Conservation (phyloP, 352 stramenopile genomes). For the Pythium rhizo-oryzae region DNA sequence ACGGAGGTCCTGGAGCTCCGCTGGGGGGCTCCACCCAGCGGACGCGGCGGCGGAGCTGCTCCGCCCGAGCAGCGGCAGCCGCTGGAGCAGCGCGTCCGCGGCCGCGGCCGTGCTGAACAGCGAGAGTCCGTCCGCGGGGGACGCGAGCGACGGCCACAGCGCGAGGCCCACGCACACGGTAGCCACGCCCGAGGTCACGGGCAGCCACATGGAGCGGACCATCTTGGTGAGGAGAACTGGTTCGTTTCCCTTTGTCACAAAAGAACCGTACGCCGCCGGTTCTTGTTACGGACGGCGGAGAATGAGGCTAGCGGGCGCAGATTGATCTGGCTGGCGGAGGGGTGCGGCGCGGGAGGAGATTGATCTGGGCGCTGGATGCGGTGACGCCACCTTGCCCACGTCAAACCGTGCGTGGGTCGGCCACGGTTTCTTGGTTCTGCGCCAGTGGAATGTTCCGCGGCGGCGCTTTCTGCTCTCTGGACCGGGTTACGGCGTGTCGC, state of each 20-base stretch:
- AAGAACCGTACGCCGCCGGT: background rate
- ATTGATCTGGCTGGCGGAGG: constrained; percentile 6
- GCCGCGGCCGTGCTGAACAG: constrained; percentile 7
- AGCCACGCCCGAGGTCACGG: constrained; percentile 28
- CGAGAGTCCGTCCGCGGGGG: constrained; percentile 20
- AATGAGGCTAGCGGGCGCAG: constrained; percentile 1
- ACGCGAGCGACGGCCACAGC: constrained; percentile 22
- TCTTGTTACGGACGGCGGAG: no score
- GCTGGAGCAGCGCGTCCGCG: constrained; percentile 18
- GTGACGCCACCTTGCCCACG: background rate
- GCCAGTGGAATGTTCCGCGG: constrained; percentile 16
- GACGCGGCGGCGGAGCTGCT: constrained; percentile 10
- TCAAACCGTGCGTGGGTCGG: background rate
- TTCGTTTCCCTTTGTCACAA: constrained; percentile 5
- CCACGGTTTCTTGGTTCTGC: background rate
- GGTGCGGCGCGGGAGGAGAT: background rate
- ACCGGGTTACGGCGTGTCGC: constrained; percentile 16
- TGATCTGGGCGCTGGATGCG: background rate
- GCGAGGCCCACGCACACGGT: constrained; percentile 18
- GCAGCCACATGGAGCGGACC: constrained; percentile 32
- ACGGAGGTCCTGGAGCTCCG: constrained; percentile 37
- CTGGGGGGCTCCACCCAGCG: constrained; percentile 13
- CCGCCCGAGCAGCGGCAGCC: constrained; percentile 8
- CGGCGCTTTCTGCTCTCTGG: constrained; percentile 1
- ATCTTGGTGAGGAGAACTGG: background rate